phyloP scores from a whole-genome alignment of 169 alveolate species.

The Cystoisospora suis region DNA sequence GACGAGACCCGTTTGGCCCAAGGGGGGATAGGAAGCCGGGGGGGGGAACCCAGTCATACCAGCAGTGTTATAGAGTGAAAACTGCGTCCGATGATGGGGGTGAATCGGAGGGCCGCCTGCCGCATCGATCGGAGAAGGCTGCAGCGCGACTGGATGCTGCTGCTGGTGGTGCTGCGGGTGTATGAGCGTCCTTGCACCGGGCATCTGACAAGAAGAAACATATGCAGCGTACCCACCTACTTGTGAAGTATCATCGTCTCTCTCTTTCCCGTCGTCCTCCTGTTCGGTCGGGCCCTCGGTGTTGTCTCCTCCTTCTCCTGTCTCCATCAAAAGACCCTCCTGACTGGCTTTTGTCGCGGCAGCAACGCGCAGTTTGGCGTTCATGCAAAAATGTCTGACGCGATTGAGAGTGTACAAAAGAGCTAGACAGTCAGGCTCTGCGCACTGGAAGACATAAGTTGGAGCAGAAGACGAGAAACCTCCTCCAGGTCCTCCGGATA shows the following conservation, averaged over 20 bases:
- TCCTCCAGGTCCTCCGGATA: not conserved
- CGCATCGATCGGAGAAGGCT: not conserved
- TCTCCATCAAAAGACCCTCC: not conserved
- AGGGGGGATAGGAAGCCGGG: too few relatives aligned
- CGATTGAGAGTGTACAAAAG: constrained; percentile 18
- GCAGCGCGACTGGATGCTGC: not conserved
- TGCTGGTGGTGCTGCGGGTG: not conserved
- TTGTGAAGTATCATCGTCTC: not conserved
- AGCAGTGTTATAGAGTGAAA: too few relatives aligned
- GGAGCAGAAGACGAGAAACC: not conserved
- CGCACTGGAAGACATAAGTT: constrained; percentile 12
- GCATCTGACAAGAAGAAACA: not conserved
- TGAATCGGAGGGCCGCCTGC: too few relatives aligned
- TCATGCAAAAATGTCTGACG: constrained; percentile 4
- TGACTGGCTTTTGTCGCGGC: not conserved
- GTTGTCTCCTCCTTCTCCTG: not conserved
- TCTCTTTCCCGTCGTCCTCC: not conserved
- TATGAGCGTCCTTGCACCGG: not conserved
- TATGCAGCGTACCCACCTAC: not conserved
- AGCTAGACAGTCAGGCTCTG: constrained; percentile 31
- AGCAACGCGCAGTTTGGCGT: not conserved
- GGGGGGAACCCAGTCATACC: too few relatives aligned
- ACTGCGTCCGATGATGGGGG: too few relatives aligned
- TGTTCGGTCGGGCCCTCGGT: not conserved
- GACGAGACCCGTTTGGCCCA: too few relatives aligned